Conservation (phyloP, 371 early-diverging fungal genomes). For the Mortierella sp. region DNA sequence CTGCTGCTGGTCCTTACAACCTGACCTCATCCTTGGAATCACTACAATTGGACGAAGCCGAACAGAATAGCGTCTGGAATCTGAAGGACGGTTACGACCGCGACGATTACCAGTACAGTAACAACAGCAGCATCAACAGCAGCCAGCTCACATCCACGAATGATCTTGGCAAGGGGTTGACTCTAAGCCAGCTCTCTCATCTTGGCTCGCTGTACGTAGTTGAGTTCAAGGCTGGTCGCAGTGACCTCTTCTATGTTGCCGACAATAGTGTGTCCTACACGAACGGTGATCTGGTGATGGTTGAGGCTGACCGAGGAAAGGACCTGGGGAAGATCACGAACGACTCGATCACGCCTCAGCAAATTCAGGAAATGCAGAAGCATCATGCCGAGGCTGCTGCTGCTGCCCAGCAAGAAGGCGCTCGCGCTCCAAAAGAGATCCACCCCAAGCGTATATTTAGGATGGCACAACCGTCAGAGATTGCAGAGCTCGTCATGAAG, state of each 20-base stretch:
- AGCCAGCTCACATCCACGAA: conserved; percentile 1
- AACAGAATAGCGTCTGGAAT: conserved; percentile 19
- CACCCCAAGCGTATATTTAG: conserved; percentile 92
- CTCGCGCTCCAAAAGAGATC: conserved; percentile 70
- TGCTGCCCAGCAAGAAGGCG: conserved; percentile 41
- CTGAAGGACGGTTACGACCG: conserved; percentile 18
- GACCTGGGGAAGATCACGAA: conserved; percentile 91
- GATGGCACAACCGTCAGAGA: conserved; percentile 81
- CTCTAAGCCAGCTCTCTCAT: conserved; percentile 58
- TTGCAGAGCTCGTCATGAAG: conserved; percentile 77
- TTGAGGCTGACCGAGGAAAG: conserved; percentile 95
- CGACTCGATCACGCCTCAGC: conserved; percentile 65
- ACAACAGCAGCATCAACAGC: neutral
- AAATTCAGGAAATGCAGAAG: conserved; percentile 68
- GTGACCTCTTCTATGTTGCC: conserved; percentile 77
- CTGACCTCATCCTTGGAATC: conserved; percentile 52
- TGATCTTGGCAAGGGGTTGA: conserved; percentile 61
- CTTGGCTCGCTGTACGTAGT: conserved; percentile 78
- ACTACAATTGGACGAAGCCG: conserved; percentile 40
- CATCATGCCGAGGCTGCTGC: conserved; percentile 55
- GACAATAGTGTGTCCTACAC: conserved; percentile 64
- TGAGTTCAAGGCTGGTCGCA: conserved; percentile 89
- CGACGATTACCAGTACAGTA: conserved; percentile 10
- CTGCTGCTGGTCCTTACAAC: conserved; percentile 10
- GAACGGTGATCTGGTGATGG: conserved; percentile 85